Evolutionary conservation across 2,329 filamentous ascomycete genomes (phyloP).

Genomic region (Chrysosporium keratinophilum): DNA sequence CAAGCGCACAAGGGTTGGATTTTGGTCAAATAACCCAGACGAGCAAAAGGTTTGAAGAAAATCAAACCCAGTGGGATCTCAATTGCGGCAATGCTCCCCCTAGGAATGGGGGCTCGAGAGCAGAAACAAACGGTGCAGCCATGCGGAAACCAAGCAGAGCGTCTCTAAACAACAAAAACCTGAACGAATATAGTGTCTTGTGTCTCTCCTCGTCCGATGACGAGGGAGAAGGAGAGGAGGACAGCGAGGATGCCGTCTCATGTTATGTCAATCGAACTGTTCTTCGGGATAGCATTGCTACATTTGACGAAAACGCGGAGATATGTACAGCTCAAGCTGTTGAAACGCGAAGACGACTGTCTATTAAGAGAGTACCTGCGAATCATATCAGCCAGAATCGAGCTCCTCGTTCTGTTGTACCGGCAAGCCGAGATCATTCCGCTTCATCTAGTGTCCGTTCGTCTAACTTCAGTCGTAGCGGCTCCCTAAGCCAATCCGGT

Average conservation of each 20-base stretch:
- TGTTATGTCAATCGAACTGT: conserved; percentile 13
- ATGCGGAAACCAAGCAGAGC: conserved; percentile 33
- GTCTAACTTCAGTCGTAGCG: conserved; percentile 20
- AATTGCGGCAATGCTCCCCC: neutral
- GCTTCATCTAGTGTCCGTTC: conserved; percentile 24
- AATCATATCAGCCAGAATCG: conserved; percentile 22
- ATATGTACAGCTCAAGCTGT: conserved; percentile 35
- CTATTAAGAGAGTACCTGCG: conserved; percentile 23
- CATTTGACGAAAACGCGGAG: conserved; percentile 34
- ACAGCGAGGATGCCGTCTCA: conserved; percentile 15
- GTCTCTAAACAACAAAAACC: conserved; percentile 31
- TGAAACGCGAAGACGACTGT: conserved; percentile 24
- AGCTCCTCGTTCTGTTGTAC: conserved; percentile 16
- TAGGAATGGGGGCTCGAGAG: neutral
- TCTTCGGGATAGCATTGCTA: conserved; percentile 32
- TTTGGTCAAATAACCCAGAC: neutral
- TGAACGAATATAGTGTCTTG: conserved; percentile 38
- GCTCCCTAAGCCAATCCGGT: conserved; percentile 24
- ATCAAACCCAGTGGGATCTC: neutral
- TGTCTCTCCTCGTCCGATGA: conserved; percentile 43
- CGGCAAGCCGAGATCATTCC: conserved; percentile 20
- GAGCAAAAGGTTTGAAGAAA: neutral
- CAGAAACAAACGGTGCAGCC: conserved; percentile 10
- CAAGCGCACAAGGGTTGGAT: neutral
- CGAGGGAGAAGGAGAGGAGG: conserved; percentile 30